A percentile compares a stretch with the other conserved stretches of the same genome.
Evolutionary conservation across 2,329 filamentous ascomycete genomes (phyloP).

Genomic region (Botrytis tulipae): DNA sequence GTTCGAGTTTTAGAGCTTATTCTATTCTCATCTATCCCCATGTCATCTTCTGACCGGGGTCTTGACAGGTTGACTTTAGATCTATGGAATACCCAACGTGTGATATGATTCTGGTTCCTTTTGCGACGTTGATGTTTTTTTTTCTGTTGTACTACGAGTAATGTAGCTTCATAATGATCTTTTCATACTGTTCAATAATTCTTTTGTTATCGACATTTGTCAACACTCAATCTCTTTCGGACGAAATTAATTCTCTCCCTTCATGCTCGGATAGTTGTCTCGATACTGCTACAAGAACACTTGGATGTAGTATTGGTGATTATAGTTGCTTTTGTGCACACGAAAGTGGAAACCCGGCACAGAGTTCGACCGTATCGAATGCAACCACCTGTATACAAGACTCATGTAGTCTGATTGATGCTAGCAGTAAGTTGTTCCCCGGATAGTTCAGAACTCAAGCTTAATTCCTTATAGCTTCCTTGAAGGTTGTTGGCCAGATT

Average conservation of each 20-base stretch:
- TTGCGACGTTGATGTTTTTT: slow-evolving; percentile 8
- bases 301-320: slow-evolving; percentile 15
- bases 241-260: slow-evolving; percentile 15
- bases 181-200: slow-evolving; percentile 3
- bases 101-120: background rate
- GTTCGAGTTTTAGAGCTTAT: background rate
- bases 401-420: slow-evolving; percentile 17
- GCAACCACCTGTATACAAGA: slow-evolving; percentile 19
- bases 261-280: slow-evolving; percentile 17
- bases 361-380: slow-evolving; percentile 10
- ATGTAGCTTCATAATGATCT: slow-evolving; percentile 16
- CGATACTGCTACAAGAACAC: background rate
- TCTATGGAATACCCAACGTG: background rate
- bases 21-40: slow-evolving; percentile 13
- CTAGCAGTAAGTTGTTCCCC: slow-evolving; percentile 2
- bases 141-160: background rate
- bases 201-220: background rate
- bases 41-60: slow-evolving; percentile 7
- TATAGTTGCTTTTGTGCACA: slow-evolving; percentile 11
- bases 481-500: slow-evolving; percentile 21
- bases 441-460: background rate
- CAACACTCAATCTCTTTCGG: slow-evolving; percentile 12
- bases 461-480: slow-evolving; percentile 14
- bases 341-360: slow-evolving; percentile 4
- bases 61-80: background rate